Evolutionary conservation across 192 early-diverging fungal species (phyloP).

Genomic region (Irineochytrium annulatum): DNA sequence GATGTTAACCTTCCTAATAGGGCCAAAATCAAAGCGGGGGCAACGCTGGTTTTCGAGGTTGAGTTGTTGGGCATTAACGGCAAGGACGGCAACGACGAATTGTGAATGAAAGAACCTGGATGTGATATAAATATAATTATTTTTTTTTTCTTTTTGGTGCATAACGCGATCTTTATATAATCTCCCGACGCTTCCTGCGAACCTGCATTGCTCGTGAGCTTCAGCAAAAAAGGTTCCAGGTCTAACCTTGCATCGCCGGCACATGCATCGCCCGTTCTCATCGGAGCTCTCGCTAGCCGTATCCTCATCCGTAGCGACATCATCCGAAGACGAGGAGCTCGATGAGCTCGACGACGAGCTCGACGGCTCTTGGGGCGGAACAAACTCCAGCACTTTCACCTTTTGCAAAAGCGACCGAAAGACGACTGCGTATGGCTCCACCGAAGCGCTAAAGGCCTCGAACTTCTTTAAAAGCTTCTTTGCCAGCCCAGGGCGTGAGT

Average conservation of each 20-base stretch:
- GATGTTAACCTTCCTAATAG: neutral
- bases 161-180: too few species aligned
- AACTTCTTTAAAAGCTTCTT: slow-evolving; percentile 16
- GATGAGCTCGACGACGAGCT: slow-evolving; percentile 3
- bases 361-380: slow-evolving; percentile 10
- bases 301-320: slow-evolving; percentile 11
- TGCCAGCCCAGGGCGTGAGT: slow-evolving; percentile 32
- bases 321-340: slow-evolving; percentile 6
- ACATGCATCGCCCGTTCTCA: slow-evolving; percentile 51
- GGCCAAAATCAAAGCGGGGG: too few species aligned
- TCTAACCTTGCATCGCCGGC: slow-evolving; percentile 54
- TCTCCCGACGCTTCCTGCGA: neutral
- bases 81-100: neutral
- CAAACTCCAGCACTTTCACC: slow-evolving; percentile 1
- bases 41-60: slow-evolving; percentile 77
- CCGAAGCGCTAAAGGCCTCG: neutral
- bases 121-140: neutral
- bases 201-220: neutral
- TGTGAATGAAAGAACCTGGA: neutral
- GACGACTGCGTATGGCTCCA: neutral
- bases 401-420: slow-evolving; percentile 7
- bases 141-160: too few species aligned
- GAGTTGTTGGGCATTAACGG: slow-evolving; percentile 61
- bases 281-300: slow-evolving; percentile 22
- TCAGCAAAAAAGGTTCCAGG: slow-evolving; percentile 15